phyloP scores from a whole-genome alignment of 805 yeast species.

The Sugiyamaella valdiviana region DNA sequence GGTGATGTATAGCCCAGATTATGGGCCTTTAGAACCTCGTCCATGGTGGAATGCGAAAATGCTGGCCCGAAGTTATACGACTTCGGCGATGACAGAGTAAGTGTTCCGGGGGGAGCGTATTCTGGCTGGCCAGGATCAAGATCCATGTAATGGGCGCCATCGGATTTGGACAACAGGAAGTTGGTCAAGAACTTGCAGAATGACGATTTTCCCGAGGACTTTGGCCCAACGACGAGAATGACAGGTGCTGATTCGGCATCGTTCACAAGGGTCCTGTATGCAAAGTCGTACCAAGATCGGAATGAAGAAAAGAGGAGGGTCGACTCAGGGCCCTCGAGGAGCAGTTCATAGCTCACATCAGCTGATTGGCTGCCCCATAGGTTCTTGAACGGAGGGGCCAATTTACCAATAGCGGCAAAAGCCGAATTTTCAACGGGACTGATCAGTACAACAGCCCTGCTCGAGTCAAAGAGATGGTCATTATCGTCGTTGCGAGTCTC shows the following conservation, averaged over 20 bases:
- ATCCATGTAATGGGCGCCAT: constrained; percentile 45
- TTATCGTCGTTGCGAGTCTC: constrained; percentile 8
- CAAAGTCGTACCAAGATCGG: constrained; percentile 21
- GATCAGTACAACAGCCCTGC: constrained; percentile 5
- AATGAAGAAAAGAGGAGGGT: constrained; percentile 11
- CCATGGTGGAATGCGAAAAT: constrained; percentile 28
- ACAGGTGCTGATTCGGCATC: constrained; percentile 2
- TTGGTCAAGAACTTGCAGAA: constrained; percentile 52
- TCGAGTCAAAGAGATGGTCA: constrained; percentile 7
- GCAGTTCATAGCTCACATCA: not conserved
- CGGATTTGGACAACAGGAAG: constrained; percentile 32
- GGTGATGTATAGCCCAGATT: constrained; percentile 67
- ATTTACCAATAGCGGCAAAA: constrained; percentile 6
- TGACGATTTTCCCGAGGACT: constrained; percentile 80
- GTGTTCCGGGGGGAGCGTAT: constrained; percentile 61
- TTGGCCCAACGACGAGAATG: constrained; percentile 52
- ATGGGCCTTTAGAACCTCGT: constrained; percentile 20
- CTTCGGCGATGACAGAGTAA: constrained; percentile 45
- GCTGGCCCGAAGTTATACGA: constrained; percentile 37
- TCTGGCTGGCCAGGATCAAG: constrained; percentile 90
- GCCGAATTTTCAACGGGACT: constrained; percentile 4
- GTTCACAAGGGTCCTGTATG: constrained; percentile 1
- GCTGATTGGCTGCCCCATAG: constrained; percentile 13
- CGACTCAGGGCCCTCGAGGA: not conserved
- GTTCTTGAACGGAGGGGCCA: constrained; percentile 27